Percentiles rank a stretch among this genome's conserved stretches.
Conservation (phyloP, 2,329 filamentous ascomycete species). For the Colletotrichum higginsianum region DNA sequence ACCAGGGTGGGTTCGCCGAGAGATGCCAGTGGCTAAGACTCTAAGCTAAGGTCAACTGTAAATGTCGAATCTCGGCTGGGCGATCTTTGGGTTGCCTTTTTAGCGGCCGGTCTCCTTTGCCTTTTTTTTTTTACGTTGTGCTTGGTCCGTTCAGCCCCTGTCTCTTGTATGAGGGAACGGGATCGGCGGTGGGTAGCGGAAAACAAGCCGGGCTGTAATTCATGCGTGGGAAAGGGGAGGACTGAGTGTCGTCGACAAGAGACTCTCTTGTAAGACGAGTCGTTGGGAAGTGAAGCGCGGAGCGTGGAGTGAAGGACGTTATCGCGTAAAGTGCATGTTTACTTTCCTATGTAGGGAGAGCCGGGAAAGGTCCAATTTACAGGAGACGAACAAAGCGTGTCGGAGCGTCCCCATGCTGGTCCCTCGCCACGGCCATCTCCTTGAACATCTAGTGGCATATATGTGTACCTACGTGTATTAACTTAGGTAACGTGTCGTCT, state of each 20-base stretch:
- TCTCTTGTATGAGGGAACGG: not conserved
- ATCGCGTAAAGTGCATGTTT: not conserved
- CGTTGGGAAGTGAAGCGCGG: not conserved
- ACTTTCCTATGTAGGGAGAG: not conserved
- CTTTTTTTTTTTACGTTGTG: slow-evolving; percentile 18
- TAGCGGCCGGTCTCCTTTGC: slow-evolving; percentile 26
- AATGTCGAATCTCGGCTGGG: slow-evolving; percentile 38
- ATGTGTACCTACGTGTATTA: not conserved
- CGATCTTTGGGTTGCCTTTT: slow-evolving; percentile 31
- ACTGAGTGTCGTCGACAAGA: not conserved
- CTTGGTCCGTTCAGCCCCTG: slow-evolving; percentile 26
- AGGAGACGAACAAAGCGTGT: not conserved
- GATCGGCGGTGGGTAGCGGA: not conserved
- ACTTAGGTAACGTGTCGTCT: slow-evolving; percentile 33
- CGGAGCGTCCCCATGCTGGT: not conserved
- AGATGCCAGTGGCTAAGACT: not conserved
- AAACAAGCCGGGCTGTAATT: not conserved
- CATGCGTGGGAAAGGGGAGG: slow-evolving; percentile 8
- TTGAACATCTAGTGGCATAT: not conserved
- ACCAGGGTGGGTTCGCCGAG: slow-evolving; percentile 16
- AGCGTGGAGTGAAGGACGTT: not conserved
- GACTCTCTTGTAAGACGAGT: not conserved
- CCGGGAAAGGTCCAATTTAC: not conserved
- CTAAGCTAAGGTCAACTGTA: not conserved
- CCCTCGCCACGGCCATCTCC: not conserved